Percentiles rank a stretch among this genome's conserved stretches.
Evolutionary conservation across 202 grass and related monocot genomes (phyloP).

Genomic region (Brachypodium distachyon): DNA sequence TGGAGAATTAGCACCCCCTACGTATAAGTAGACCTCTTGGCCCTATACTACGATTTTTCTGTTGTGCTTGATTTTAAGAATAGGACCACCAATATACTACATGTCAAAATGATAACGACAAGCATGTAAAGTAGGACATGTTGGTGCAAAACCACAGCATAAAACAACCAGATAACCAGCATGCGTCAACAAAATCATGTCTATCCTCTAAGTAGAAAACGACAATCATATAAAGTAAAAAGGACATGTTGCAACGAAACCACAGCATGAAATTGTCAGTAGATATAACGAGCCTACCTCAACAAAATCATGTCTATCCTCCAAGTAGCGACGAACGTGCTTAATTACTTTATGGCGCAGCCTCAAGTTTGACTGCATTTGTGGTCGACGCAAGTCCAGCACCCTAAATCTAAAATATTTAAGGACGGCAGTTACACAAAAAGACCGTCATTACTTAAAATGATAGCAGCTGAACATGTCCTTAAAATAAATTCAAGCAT

Average conservation of each 20-base stretch:
- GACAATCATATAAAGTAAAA: not conserved
- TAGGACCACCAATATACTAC: not conserved
- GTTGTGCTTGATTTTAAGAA: not conserved
- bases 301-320: conserved; percentile 91
- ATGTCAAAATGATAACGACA: not conserved
- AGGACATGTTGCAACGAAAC: not conserved
- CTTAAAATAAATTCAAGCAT: not conserved
- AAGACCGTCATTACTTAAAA: not conserved
- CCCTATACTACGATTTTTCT: not conserved
- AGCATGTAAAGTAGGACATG: no score
- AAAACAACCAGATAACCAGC: no score
- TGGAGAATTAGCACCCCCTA: not conserved
- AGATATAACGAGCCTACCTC: conserved; percentile 54
- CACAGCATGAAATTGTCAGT: not conserved
- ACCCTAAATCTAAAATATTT: conserved; percentile 70
- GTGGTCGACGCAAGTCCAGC: conserved; percentile 71
- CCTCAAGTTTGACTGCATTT: conserved; percentile 95
- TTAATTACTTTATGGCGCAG: conserved; percentile 92
- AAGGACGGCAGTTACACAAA: not conserved
- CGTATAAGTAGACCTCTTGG: not conserved
- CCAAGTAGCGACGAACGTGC: conserved; percentile 77
- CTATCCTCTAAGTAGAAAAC: no score
- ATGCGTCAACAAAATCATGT: no score
- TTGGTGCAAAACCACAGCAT: no score
- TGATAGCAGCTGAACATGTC: not conserved